Evolutionary conservation across 371 early-diverging fungal genomes (phyloP).

Genomic region (Rhizomucor pusillus): DNA sequence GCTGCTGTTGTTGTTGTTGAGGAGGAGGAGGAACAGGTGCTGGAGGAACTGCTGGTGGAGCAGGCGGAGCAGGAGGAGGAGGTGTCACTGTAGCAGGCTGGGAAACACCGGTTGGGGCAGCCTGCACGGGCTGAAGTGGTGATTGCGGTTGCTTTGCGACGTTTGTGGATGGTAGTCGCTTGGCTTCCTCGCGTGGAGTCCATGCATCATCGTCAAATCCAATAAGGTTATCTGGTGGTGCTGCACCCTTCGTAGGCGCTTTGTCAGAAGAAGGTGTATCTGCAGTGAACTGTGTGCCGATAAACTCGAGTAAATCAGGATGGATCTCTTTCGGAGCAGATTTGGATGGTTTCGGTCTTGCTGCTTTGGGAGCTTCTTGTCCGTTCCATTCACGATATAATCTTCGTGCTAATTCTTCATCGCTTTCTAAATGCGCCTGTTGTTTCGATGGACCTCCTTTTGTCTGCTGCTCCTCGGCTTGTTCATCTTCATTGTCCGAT

Average conservation of each 20-base stretch:
- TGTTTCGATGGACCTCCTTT: slow-evolving; percentile 11
- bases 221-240: slow-evolving; percentile 21
- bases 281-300: slow-evolving; percentile 28
- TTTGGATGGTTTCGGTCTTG: slow-evolving; percentile 38
- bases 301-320: slow-evolving; percentile 36
- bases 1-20: slow-evolving; percentile 5
- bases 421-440: slow-evolving; percentile 31
- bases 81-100: too few relatives aligned
- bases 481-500: slow-evolving; percentile 32
- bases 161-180: neutral
- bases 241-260: slow-evolving; percentile 4
- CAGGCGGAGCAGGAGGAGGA: slow-evolving; percentile 5
- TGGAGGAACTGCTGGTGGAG: neutral
- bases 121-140: slow-evolving; percentile 1
- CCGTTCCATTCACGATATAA: slow-evolving; percentile 58
- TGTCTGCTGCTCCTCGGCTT: slow-evolving; percentile 17
- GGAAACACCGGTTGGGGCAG: neutral
- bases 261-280: slow-evolving; percentile 14
- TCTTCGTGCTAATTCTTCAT: slow-evolving; percentile 74
- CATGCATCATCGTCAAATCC: slow-evolving; percentile 61
- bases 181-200: slow-evolving; percentile 30
- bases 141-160: neutral
- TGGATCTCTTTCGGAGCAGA: slow-evolving; percentile 49
- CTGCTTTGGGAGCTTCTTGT: slow-evolving; percentile 28
- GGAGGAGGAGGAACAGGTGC: neutral